Evolutionary conservation across 148 eudicot genomes (phyloP).

Genomic region (Selenicereus undatus): DNA sequence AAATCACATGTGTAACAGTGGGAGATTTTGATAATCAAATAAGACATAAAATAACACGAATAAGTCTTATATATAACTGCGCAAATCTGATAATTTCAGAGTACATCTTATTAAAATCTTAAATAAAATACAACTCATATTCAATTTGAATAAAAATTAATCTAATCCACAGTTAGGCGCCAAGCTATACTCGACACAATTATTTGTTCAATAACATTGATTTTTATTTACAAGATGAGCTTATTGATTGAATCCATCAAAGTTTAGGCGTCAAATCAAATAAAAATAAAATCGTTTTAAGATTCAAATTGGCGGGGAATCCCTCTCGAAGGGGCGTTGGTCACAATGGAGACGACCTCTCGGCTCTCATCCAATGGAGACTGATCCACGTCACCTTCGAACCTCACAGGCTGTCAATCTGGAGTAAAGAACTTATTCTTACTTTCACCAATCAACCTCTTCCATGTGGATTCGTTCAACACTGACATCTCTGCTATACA

Average conservation of each 20-base stretch:
- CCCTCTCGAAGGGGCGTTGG: neutral
- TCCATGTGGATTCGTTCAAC: conserved; percentile 24
- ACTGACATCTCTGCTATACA: conserved; percentile 21
- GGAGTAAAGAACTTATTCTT: neutral
- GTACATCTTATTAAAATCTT: no score
- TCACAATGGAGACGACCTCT: conserved; percentile 7
- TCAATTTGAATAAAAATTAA: neutral
- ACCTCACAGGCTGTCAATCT: conserved; percentile 34
- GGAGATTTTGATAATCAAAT: no score
- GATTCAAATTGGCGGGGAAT: neutral
- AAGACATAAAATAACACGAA: no score
- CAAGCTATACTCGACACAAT: no score
- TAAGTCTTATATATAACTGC: no score
- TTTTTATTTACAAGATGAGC: no score
- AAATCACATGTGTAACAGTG: no score
- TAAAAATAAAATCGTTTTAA: neutral
- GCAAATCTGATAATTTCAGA: no score
- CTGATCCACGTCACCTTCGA: conserved; percentile 31
- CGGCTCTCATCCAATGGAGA: conserved; percentile 5
- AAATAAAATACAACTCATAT: no score
- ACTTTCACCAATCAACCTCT: neutral
- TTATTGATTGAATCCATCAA: no score
- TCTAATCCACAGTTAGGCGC: neutral
- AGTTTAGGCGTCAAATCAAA: neutral
- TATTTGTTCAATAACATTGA: no score